Conservation (phyloP, 176 grass and related monocot genomes). For the Pontederia paniculata region DNA sequence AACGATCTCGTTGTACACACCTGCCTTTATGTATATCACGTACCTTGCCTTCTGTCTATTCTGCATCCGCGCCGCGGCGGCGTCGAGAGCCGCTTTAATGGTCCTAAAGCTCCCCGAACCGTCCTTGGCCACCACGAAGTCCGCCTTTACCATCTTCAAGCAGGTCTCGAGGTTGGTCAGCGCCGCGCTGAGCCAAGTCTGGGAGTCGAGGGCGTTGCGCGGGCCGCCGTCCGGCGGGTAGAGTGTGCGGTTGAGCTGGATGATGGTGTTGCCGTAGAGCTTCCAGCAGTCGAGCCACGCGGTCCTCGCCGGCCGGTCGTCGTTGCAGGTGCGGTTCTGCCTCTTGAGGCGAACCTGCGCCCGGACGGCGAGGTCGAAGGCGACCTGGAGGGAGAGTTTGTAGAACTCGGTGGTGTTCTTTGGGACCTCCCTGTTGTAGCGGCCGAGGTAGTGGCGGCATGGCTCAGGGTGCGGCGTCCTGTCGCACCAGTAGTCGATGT, state of each 20-base stretch:
- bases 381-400: slow-evolving; percentile 17
- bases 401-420: slow-evolving; percentile 24
- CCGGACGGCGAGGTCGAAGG: slow-evolving; percentile 16
- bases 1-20: slow-evolving; percentile 22
- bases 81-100: slow-evolving; percentile 23
- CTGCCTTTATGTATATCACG: slow-evolving; percentile 27
- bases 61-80: not conserved
- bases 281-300: slow-evolving; percentile 39
- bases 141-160: slow-evolving; percentile 6
- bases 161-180: slow-evolving; percentile 37
- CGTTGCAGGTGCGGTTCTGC: slow-evolving; percentile 15
- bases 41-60: not conserved
- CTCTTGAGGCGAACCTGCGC: slow-evolving; percentile 22
- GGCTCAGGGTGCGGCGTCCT: slow-evolving; percentile 27
- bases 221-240: not conserved
- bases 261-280: slow-evolving; percentile 25
- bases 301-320: not conserved
- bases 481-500: slow-evolving; percentile 30
- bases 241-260: slow-evolving; percentile 37
- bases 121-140: slow-evolving; percentile 24
- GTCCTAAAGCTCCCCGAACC: slow-evolving; percentile 24
- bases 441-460: slow-evolving; percentile 25
- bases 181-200: slow-evolving; percentile 39
- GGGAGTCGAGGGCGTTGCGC: slow-evolving; percentile 22
- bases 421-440: not conserved